Base-by-base conservation (phyloP, 768 basidiomycete genomes). In the Suillus hirtellus region DNA sequence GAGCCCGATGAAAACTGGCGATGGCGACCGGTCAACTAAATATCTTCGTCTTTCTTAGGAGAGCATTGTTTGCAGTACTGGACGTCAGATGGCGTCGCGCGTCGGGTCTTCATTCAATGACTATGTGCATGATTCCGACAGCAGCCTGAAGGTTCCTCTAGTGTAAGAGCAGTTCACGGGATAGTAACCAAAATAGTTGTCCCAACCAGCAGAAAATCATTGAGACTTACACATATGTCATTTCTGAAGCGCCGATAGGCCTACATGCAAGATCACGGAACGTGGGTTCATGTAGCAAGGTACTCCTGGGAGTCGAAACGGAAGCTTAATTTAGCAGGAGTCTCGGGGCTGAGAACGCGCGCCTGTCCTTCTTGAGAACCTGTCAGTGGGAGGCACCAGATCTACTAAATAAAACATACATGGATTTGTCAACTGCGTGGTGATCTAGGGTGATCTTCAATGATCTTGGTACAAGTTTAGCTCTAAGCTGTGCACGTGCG, bases 211-310 rank as follows among this genome's bases (percentile, higher is more conserved):
- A 37, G n/a, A 21, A 54, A 49, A 52, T 24, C 50, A 40, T 40
- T 58, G 52, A 59, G 58, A 14, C 60, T 66, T 64, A 72, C 68
- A 70, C 65, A 70, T 66, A 55, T n/a, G 31, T 1, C 37, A 35
- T 40, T 19, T 34, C 49, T 49, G 49, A 27, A 27, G 24, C 24
- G 49, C 65, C n/a, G 64, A 73, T 65, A 67, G 65, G 71, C n/a
- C 37, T 47, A 19, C 31, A 38, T 44, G 27, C 43, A n/a, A 40
- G 27, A 53, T 52, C 44, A 34, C 54, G 42, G 9, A 59, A 54
- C 27, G 50, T 63, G 61, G 34, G 49, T 35, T 14, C 59, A 37
- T 54, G 35, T 31, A 53, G 59, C 21, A 44, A 47, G 35, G n/a
- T 46, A 40, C 31, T 50, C 53, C 62, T 68, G 64, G 63, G 71